Conservation (phyloP, 2,329 filamentous ascomycete species). For the Clarireedia paspali region DNA sequence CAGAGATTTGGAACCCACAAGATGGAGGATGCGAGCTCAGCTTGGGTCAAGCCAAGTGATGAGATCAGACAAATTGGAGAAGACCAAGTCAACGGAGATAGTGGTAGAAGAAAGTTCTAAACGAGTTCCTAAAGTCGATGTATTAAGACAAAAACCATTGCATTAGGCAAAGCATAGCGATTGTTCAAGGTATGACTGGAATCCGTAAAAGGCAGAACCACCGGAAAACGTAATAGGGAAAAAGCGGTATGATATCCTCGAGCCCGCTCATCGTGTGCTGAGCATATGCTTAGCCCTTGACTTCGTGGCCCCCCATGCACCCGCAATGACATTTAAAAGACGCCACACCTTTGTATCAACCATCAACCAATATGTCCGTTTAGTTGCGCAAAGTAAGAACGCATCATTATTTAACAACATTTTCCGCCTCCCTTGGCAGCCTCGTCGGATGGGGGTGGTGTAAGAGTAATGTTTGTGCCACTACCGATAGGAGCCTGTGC, state of each 20-base stretch:
- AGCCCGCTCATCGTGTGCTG: constrained; percentile 9
- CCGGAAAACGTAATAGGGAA: constrained; percentile 13
- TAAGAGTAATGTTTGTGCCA: constrained; percentile 78
- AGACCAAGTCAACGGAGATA: constrained; percentile 13
- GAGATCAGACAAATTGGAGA: constrained; percentile 9
- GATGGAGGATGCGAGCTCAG: constrained; percentile 35
- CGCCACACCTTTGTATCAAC: constrained; percentile 21
- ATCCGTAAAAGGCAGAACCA: constrained; percentile 15
- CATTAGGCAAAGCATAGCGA: constrained; percentile 16
- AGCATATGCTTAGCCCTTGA: constrained; percentile 10
- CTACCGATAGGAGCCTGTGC: constrained; percentile 72
- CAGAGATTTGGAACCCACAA: constrained; percentile 36
- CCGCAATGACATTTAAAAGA: constrained; percentile 13
- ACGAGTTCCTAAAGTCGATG: constrained; percentile 2
- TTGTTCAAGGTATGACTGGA: constrained; percentile 20
- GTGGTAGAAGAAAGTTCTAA: constrained; percentile 13
- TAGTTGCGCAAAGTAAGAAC: constrained; percentile 11
- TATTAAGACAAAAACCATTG: constrained; percentile 10
- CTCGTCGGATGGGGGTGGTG: constrained; percentile 70
- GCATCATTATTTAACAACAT: constrained; percentile 57
- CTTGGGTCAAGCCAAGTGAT: constrained; percentile 15
- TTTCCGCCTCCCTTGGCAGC: constrained; percentile 66
- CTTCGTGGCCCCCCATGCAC: constrained; percentile 14
- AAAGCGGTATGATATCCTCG: constrained; percentile 8
- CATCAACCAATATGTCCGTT: constrained; percentile 15